Base-by-base conservation (phyloP, 805 yeast genomes). In the Starmerella vaccinii region DNA sequence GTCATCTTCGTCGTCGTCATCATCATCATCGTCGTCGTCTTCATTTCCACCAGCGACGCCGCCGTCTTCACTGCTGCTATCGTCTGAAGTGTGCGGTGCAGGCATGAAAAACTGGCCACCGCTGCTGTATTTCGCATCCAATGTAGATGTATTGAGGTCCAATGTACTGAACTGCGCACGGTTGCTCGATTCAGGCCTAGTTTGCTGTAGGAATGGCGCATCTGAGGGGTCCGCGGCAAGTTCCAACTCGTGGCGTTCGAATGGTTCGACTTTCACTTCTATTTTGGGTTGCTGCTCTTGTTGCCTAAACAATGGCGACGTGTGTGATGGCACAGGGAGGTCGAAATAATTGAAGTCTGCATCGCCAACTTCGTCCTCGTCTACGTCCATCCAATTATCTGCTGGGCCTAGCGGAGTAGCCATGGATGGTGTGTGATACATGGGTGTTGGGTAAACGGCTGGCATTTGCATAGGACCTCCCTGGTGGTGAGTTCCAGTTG, bases 81-180 rank as follows among this genome's bases (percentile, higher is more conserved):
- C 13, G 52, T 18, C 45, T 4, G 12, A 18, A 49, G 4, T 45
- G 52, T 5, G 38, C 51, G n/a, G 55, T 47, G 13, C 61, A 51
- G 43, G 57, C 13, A 84, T 85, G 62, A 80, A 88, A 62, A 84
- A 90, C 61, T 89, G 84, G 1, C 98, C 98, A 5, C 98, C 98
- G 56, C 75, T 75, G 12, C 82, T 81, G 60, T 90, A 90, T 61
- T 90, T 90, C 50, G 84, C 79, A 62, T 90, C 97, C 35, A 90
- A 80, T 51, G 76, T 79, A 43, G 77, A 75, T 50, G 79, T 80
- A 49, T 86, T 82, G 18, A 82, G 75, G 0, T 76, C 73, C 38
- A 88, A 70, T 0, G 95, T 95, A 0, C 95, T 84, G 65, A 87
- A 89, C 0, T 82, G 78, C 39, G 95, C 84, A 50, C 68, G 76